Percentiles rank a stretch among this genome's conserved stretches.
phyloP scores from a whole-genome alignment of 2,329 filamentous ascomycete genomes.

The Colletotrichum somersetense region DNA sequence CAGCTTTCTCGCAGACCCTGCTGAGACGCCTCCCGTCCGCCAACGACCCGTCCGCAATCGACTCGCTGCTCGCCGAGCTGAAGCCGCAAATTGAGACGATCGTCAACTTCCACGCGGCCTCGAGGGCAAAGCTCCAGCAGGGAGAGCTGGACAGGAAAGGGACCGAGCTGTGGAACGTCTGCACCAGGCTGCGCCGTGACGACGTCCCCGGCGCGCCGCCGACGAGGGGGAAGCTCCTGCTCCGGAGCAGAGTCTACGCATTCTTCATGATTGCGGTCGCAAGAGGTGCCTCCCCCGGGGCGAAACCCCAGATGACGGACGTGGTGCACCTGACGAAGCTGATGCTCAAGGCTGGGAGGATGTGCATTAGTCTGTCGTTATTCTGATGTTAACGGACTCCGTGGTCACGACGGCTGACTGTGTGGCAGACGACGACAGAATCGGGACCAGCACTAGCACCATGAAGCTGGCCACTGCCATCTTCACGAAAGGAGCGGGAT shows the following conservation, averaged over 20 bases:
- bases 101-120: background rate
- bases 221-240: slow-evolving; percentile 50
- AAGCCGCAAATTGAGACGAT: slow-evolving; percentile 39
- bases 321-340: slow-evolving; percentile 73
- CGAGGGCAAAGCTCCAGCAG: slow-evolving; percentile 6
- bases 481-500: slow-evolving; percentile 74
- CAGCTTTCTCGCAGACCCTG: slow-evolving; percentile 35
- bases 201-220: slow-evolving; percentile 45
- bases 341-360: slow-evolving; percentile 73
- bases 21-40: slow-evolving; percentile 37
- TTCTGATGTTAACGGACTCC: slow-evolving; percentile 30
- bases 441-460: slow-evolving; percentile 51
- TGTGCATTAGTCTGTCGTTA: slow-evolving; percentile 68
- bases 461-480: slow-evolving; percentile 65
- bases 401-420: slow-evolving; percentile 27
- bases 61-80: slow-evolving; percentile 49
- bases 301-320: slow-evolving; percentile 48
- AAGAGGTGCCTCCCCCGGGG: slow-evolving; percentile 49
- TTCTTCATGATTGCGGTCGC: slow-evolving; percentile 76
- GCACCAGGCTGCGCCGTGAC: slow-evolving; percentile 63
- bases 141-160: slow-evolving; percentile 67
- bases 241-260: slow-evolving; percentile 65
- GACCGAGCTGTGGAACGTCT: slow-evolving; percentile 75
- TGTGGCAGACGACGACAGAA: slow-evolving; percentile 61
- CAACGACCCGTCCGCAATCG: slow-evolving; percentile 42